phyloP scores from a whole-genome alignment of 345 rosid genomes.

The Cochlearia excelsa region DNA sequence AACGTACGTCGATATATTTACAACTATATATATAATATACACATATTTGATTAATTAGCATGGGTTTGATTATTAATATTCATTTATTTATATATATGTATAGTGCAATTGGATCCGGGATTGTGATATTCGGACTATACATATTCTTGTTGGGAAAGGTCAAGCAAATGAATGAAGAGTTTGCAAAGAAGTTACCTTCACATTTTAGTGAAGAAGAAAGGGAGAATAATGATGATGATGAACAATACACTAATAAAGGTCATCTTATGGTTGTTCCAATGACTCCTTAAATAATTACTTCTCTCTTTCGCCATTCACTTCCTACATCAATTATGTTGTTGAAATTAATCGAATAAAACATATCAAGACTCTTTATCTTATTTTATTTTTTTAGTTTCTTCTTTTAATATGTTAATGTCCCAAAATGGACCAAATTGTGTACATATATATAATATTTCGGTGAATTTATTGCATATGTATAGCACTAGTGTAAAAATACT shows the following conservation, averaged over 20 bases:
- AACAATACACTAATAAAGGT: conserved; percentile 30
- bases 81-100: background rate
- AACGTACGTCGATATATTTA: conserved; percentile 19
- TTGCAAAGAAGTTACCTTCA: conserved; percentile 21
- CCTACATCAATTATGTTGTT: background rate
- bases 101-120: conserved; percentile 36
- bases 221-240: conserved; percentile 23
- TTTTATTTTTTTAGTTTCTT: too few species aligned
- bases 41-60: background rate
- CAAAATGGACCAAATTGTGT: too few species aligned
- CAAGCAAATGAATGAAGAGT: conserved; percentile 27
- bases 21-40: background rate
- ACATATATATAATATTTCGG: too few species aligned
- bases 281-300: conserved; percentile 28
- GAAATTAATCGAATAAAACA: conserved; percentile 12
- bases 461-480: too few species aligned
- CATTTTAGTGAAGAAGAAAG: conserved; percentile 20
- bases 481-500: too few species aligned
- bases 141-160: conserved; percentile 36
- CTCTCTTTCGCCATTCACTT: background rate
- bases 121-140: conserved; percentile 36
- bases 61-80: conserved; percentile 1
- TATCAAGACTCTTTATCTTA: background rate
- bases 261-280: conserved; percentile 37
- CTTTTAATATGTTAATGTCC: too few species aligned